Conservation (phyloP, 2,329 filamentous ascomycete species). For the Phialophora macrospora region DNA sequence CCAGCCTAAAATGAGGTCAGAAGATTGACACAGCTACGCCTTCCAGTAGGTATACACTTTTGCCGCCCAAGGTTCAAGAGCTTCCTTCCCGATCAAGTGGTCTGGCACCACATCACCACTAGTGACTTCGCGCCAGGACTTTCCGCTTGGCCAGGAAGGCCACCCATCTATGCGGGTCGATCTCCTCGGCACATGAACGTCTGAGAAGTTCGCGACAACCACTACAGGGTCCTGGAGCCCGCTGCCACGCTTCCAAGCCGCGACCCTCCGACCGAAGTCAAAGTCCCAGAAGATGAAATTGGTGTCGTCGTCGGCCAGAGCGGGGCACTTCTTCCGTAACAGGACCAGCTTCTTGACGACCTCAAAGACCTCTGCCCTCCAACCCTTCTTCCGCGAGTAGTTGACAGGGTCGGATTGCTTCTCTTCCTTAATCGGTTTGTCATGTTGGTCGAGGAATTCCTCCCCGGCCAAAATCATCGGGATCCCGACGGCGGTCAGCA, state of each 20-base stretch:
- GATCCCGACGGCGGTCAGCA: slow-evolving; percentile 8
- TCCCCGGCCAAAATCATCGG: slow-evolving; percentile 13
- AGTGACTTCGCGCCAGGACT: slow-evolving; percentile 8
- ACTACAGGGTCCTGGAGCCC: too few relatives aligned
- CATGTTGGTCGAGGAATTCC: slow-evolving; percentile 10
- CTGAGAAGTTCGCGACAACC: too few relatives aligned
- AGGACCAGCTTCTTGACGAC: too few relatives aligned
- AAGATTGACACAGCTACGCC: background rate
- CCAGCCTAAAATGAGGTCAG: too few relatives aligned
- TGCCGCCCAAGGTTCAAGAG: slow-evolving; percentile 7
- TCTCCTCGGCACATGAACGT: too few relatives aligned
- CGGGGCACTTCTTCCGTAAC: too few relatives aligned
- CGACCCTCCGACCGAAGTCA: too few relatives aligned
- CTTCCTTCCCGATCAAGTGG: slow-evolving; percentile 4
- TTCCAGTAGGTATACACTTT: slow-evolving; percentile 8
- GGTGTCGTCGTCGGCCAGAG: too few relatives aligned
- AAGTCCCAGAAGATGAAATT: too few relatives aligned
- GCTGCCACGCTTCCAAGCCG: too few relatives aligned
- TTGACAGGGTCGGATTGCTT: background rate
- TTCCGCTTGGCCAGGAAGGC: background rate
- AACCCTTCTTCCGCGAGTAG: too few relatives aligned
- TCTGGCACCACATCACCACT: slow-evolving; percentile 1
- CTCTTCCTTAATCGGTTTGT: background rate
- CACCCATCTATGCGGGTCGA: background rate
- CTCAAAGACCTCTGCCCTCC: too few relatives aligned